Evolutionary conservation across 2,329 filamentous ascomycete species (phyloP), one percentile per base, ranked within the genome.

Genomic region (Paraphoma sp.): DNA sequence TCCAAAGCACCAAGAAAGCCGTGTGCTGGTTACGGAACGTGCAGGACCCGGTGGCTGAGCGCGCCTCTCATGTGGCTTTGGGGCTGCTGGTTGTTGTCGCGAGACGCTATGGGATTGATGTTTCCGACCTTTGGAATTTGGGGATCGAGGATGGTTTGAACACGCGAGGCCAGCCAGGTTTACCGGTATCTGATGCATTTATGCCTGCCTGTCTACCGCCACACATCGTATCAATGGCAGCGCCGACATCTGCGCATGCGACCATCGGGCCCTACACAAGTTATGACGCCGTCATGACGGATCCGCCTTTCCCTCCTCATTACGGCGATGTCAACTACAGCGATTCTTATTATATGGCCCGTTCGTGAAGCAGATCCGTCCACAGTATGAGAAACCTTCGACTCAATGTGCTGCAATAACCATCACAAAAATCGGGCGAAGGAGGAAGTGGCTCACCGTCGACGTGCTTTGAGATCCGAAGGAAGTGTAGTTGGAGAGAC

Each of bases 1-100:
- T 71, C 4, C 54, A 61, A 10, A 65, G 66, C 49, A 62, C 69
- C 9, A 70, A 65, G 44, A 77, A 75, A 51, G 56, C 68, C 1
- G 58, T 77, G 6, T 58, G 65, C 5, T 79, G 75, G 75, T 56
- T 80, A 23, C 62, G 68, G 10, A 59, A 46, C 16, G 74, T 79
- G 69, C 68, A 72, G 3, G 65, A 70, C 48, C 60, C 69, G 1
- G 52, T 69, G 10, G 68, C 70, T n/a, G 57, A 57, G 33, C 64
- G 66, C 31, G 72, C 70, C 1, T 68, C 63, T 43, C 51, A 52
- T 9, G 53, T 72, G 6, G 65, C 65, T 29, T 47, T 68, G 8
- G 53, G 48, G 1, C 64, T 59, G 16, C 64, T 71, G 33, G 54
- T 67, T 30, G 44, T 53, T 8, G 61, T 70, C 2, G 67, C 62